These are phyloP conservation scores for Phytomonas serpens DNA, from an alignment of 208 protist species.

Conservation along the genomic window DNA sequence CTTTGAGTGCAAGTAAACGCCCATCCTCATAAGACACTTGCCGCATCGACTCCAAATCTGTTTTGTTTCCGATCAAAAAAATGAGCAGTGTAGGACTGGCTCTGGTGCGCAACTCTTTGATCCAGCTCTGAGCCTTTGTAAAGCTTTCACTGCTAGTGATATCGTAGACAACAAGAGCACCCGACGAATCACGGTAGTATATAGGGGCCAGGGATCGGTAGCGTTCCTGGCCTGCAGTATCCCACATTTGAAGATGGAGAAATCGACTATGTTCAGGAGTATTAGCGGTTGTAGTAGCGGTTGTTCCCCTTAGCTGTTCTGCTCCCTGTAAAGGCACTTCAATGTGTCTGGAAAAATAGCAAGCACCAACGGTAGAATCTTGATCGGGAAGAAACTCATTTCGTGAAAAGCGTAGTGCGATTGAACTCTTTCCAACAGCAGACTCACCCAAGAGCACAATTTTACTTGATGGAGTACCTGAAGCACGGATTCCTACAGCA, in stretches of 20 bases:
- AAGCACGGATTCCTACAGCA: slow-evolving; percentile 3
- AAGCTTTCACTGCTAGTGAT: slow-evolving; percentile 95
- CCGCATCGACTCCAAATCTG: slow-evolving; percentile 87
- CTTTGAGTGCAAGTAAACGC: slow-evolving; percentile 46
- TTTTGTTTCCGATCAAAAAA: slow-evolving; percentile 95
- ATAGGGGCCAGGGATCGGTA: slow-evolving; percentile 88
- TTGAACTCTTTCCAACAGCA: slow-evolving; percentile 83
- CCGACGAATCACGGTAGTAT: slow-evolving; percentile 90
- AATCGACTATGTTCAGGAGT: slow-evolving; percentile 18
- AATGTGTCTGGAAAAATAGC: slow-evolving; percentile 78
- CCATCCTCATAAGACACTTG: slow-evolving; percentile 76
- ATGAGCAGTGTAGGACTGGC: slow-evolving; percentile 87
- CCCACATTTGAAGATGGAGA: slow-evolving; percentile 89
- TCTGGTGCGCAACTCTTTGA: slow-evolving; percentile 93
- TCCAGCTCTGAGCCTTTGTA: slow-evolving; percentile 93
- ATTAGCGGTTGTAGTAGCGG: slow-evolving; percentile 11
- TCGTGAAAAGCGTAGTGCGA: slow-evolving; percentile 78
- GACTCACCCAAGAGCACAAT: slow-evolving; percentile 88
- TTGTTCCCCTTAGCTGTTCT: slow-evolving; percentile 9
- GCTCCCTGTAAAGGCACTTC: slow-evolving; percentile 29
- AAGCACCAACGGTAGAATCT: slow-evolving; percentile 82
- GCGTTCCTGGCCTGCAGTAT: slow-evolving; percentile 90
- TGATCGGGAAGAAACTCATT: slow-evolving; percentile 81
- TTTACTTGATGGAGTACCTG: slow-evolving; percentile 36
- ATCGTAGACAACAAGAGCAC: slow-evolving; percentile 96